Evolutionary conservation across 78 protist species (phyloP), one percentile per base, ranked within the genome.

Genomic region (Isochrysis galbana): DNA sequence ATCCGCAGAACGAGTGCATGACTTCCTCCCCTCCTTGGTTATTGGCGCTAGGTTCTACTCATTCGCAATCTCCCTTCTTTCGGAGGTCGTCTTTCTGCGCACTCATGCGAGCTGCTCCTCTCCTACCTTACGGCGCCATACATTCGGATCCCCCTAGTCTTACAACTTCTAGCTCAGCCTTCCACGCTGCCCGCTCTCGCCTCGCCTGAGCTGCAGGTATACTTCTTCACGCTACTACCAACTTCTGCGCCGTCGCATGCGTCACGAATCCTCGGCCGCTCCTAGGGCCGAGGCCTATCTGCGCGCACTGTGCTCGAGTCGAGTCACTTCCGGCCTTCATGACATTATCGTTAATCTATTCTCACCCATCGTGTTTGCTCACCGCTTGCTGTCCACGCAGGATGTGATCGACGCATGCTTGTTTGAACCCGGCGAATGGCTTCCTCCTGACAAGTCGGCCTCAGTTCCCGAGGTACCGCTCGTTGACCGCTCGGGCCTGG

Each of bases 141-240:
- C 93, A 7, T 94, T 39, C 89, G 95, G 51, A 45, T 96, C 29
- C 97, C 97, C 25, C 80, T 96, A 22, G 93, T 94, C 54, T 72
- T 96, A 39, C 41, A n/a, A 90, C 94, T 96, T 90, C 94, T 96
- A 39, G 95, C 96, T 19, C 36, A 78, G 36, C 55, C n/a, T 4
- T 92, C 77, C 89, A 25, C 90, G 84, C 36, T 89, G 69, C 46
- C 42, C 46, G 91, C 90, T 54, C 91, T 95, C 55, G 89, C 92
- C 38, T 1, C 48, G 34, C 61, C 86, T 32, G 41, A 14, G 26
- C 47, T 95, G 89, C 95, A 70, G 42, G n/a, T n/a, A n/a, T n/a
- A n/a, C n/a, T n/a, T n/a, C n/a, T n/a, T n/a, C n/a, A n/a, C n/a
- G n/a, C n/a, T n/a, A n/a, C n/a, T n/a, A n/a, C n/a, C n/a, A n/a